Evolutionary conservation across 1,284 basidiomycete genomes (phyloP).

Genomic region (Neolentinus lepideus): DNA sequence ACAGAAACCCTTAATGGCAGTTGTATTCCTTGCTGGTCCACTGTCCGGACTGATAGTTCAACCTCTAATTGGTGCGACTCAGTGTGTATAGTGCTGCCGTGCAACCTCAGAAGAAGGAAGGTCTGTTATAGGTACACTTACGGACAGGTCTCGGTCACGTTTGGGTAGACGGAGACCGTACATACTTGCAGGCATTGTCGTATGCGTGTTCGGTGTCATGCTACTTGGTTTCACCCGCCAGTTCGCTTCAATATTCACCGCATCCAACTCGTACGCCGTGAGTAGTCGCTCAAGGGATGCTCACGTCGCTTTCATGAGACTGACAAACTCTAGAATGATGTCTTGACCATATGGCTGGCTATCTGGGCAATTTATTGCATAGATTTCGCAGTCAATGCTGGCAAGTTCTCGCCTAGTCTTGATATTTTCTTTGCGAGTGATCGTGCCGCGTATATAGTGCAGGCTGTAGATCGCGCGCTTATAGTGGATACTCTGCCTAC

Average conservation of each 20-base stretch:
- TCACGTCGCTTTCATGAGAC: neutral
- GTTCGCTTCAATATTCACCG: constrained; percentile 58
- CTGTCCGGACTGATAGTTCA: constrained; percentile 89
- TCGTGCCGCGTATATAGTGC: constrained; percentile 35
- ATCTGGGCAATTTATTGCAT: constrained; percentile 84
- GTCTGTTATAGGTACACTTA: constrained; percentile 52
- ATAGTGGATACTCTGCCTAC: constrained; percentile 68
- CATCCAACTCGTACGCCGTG: constrained; percentile 18
- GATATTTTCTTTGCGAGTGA: neutral
- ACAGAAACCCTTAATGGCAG: constrained; percentile 80
- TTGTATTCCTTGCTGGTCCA: constrained; percentile 93
- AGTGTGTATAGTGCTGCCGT: neutral
- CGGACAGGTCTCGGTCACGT: constrained; percentile 82
- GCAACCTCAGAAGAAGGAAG: neutral
- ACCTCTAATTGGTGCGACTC: constrained; percentile 65
- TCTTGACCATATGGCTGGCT: constrained; percentile 71
- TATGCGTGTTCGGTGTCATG: constrained; percentile 73
- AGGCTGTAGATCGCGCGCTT: constrained; percentile 79
- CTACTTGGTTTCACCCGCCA: constrained; percentile 81
- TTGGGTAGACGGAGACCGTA: constrained; percentile 84
- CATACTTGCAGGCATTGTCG: constrained; percentile 66
- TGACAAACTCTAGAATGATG: constrained; percentile 40
- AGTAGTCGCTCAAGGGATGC: constrained; percentile 4
- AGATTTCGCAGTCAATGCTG: constrained; percentile 91
- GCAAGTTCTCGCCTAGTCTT: constrained; percentile 26